Conservation (phyloP, 2,329 filamentous ascomycete species). For the Cladosporium sp. region DNA sequence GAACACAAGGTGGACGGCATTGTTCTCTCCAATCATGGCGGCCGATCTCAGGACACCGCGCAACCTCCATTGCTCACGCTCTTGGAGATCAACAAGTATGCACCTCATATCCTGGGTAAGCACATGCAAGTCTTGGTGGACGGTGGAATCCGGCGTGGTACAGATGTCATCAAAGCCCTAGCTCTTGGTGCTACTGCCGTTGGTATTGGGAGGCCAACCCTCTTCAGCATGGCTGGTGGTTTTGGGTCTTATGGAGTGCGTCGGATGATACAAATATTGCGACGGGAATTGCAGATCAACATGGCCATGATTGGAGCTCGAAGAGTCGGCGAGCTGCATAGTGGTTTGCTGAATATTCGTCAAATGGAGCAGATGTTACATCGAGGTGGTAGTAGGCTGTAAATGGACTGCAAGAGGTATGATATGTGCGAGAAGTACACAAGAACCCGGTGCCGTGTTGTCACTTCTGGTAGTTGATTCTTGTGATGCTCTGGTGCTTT, state of each 20-base stretch:
- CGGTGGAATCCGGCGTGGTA: slow-evolving; percentile 59
- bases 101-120: slow-evolving; percentile 53
- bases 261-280: neutral
- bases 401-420: too few species aligned
- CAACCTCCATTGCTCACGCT: slow-evolving; percentile 54
- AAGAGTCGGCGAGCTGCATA: neutral
- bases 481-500: too few species aligned
- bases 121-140: slow-evolving; percentile 56
- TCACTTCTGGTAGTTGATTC: too few species aligned
- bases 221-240: slow-evolving; percentile 43
- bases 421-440: too few species aligned
- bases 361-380: neutral
- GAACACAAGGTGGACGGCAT: slow-evolving; percentile 43
- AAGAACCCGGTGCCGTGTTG: too few species aligned
- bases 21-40: slow-evolving; percentile 52
- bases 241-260: neutral
- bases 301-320: neutral
- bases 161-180: slow-evolving; percentile 64
- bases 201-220: slow-evolving; percentile 57
- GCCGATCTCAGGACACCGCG: slow-evolving; percentile 46
- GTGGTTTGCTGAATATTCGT: neutral
- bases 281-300: neutral
- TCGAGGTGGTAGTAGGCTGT: too few species aligned
- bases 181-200: slow-evolving; percentile 61
- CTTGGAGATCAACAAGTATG: slow-evolving; percentile 57